phyloP scores from a whole-genome alignment of 495 filamentous ascomycete species.

The Hyaloscypha finlandica region DNA sequence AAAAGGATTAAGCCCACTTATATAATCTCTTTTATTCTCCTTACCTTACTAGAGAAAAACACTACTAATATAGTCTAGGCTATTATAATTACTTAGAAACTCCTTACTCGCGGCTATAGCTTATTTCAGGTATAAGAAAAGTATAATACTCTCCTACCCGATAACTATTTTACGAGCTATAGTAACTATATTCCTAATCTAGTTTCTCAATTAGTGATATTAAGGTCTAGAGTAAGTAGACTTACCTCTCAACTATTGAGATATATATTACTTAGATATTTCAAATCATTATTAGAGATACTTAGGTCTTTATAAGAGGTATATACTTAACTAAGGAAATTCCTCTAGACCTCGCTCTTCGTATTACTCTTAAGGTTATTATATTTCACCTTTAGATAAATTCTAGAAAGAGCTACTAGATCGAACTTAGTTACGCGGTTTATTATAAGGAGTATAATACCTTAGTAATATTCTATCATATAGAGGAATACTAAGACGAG shows the following conservation, averaged over 20 bases:
- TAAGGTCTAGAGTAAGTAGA: neutral
- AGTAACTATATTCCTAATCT: neutral
- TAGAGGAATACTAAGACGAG: slow-evolving; percentile 23
- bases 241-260: neutral
- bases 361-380: slow-evolving; percentile 1
- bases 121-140: no score
- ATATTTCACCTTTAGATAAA: slow-evolving; percentile 22
- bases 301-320: slow-evolving; percentile 24
- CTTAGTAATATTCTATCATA: slow-evolving; percentile 23
- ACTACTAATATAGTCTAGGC: no score
- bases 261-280: neutral
- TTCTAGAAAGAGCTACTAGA: slow-evolving; percentile 12
- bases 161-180: neutral
- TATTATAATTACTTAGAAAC: no score
- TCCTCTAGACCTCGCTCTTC: slow-evolving; percentile 10
- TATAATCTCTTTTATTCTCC: no score
- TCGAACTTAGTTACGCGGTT: slow-evolving; percentile 19
- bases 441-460: slow-evolving; percentile 23
- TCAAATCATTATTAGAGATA: neutral
- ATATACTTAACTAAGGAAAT: slow-evolving; percentile 12
- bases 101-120: no score
- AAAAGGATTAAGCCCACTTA: no score
- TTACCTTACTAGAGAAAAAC: no score
- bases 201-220: neutral
- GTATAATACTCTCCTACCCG: neutral